Percentiles rank a stretch among this genome's conserved stretches.
These are phyloP conservation scores for Beauveria sp. DNA, from an alignment of 2,329 filamentous ascomycete genomes.

Conservation along the genomic window DNA sequence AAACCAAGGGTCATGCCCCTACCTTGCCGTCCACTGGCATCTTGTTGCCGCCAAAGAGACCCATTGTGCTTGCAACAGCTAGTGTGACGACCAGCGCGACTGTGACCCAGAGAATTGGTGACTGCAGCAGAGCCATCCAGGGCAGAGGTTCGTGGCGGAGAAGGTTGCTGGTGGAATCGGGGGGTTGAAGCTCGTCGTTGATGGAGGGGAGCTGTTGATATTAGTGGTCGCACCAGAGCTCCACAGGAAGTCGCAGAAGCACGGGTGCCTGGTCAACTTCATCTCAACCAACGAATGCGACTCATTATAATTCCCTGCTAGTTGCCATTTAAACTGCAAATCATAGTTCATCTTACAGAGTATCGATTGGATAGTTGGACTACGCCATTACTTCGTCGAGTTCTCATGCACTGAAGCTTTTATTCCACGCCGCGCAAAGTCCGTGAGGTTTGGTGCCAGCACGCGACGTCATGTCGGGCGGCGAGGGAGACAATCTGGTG, in stretches of 20 bases:
- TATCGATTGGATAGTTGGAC: neutral
- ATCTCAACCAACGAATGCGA: neutral
- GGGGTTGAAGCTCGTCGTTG: neutral
- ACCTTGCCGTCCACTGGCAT: slow-evolving; percentile 84
- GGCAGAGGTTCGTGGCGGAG: neutral
- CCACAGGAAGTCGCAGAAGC: neutral
- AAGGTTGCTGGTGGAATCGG: neutral
- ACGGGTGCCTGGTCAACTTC: neutral
- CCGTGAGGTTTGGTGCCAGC: neutral
- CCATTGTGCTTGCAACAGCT: slow-evolving; percentile 46
- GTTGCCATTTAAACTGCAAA: neutral
- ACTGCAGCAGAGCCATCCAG: slow-evolving; percentile 3
- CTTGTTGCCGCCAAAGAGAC: slow-evolving; percentile 61
- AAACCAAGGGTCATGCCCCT: neutral
- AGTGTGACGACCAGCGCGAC: slow-evolving; percentile 26
- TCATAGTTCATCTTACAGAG: neutral
- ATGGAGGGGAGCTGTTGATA: neutral
- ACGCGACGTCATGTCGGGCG: slow-evolving; percentile 20
- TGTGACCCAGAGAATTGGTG: slow-evolving; percentile 16
- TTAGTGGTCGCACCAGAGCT: neutral
- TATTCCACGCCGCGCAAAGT: neutral
- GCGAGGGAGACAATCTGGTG: slow-evolving; percentile 18
- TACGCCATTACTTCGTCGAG: accelerated
- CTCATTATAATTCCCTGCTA: neutral
- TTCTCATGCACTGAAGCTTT: neutral